These are phyloP conservation scores for Erigeron canadensis DNA, from an alignment of 129 eudicot species.

Conservation along the genomic window DNA sequence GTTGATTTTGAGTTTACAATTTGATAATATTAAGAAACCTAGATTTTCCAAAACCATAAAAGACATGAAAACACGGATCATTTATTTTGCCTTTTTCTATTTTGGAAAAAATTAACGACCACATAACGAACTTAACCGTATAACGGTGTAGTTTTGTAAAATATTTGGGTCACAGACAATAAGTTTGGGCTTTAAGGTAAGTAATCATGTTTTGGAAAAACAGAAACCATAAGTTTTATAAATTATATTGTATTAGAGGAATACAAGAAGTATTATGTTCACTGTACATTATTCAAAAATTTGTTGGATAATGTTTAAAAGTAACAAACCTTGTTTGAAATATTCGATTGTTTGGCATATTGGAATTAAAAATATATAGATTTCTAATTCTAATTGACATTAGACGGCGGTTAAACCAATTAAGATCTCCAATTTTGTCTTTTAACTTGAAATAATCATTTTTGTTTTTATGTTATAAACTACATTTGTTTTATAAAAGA, in stretches of 20 bases:
- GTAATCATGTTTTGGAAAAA: too few species aligned
- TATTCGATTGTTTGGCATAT: constrained; percentile 11
- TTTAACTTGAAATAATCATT: neutral
- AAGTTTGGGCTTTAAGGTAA: neutral
- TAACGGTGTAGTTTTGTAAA: constrained; percentile 9
- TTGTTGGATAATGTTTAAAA: neutral
- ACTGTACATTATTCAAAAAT: neutral
- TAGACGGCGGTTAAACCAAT: neutral
- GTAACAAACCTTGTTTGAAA: neutral
- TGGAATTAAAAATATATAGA: neutral
- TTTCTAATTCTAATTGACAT: too few species aligned
- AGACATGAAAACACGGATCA: neutral
- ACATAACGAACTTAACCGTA: constrained; percentile 11
- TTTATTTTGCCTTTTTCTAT: neutral
- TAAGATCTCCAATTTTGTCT: constrained; percentile 27
- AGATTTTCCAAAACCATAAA: constrained; percentile 20
- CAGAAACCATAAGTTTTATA: too few species aligned
- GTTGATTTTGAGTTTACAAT: constrained; percentile 8
- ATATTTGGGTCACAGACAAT: neutral
- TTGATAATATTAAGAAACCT: constrained; percentile 22
- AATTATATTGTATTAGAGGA: too few species aligned
- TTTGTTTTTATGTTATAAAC: neutral
- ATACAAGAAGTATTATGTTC: too few species aligned
- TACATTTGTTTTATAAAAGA: neutral
- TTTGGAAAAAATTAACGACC: constrained; percentile 31